Conservation (phyloP, 108 stramenopile species). For the Fistulifera solaris region DNA sequence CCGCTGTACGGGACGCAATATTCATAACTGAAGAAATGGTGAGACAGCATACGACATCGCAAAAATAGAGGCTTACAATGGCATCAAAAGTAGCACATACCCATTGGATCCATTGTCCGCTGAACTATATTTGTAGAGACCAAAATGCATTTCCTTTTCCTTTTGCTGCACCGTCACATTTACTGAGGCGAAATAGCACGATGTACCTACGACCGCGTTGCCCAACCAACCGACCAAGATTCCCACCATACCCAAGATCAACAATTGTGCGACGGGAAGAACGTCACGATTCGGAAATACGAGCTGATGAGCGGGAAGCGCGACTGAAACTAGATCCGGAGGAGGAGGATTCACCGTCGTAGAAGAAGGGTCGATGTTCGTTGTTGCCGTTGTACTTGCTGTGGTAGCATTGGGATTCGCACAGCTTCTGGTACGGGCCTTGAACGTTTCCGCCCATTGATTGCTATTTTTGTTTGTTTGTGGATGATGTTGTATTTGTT, state of each 20-base stretch:
- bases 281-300: constrained; percentile 13
- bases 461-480: neutral
- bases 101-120: constrained; percentile 27
- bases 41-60: no score
- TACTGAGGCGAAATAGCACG: constrained; percentile 38
- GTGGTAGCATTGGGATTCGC: constrained; percentile 21
- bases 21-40: constrained; percentile 19
- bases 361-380: neutral
- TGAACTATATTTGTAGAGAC: constrained; percentile 46
- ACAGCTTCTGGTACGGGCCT: constrained; percentile 27
- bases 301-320: constrained; percentile 18
- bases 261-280: constrained; percentile 28
- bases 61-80: no score
- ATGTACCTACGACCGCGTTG: constrained; percentile 21
- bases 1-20: constrained; percentile 39
- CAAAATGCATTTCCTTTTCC: constrained; percentile 27
- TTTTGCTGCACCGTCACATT: constrained; percentile 20
- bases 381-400: neutral
- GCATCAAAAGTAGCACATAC: no score
- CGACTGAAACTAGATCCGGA: constrained; percentile 15
- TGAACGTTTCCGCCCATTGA: constrained; percentile 23
- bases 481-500: no score
- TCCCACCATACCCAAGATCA: constrained; percentile 26
- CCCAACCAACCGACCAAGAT: constrained; percentile 31
- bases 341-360: neutral